phyloP scores from a whole-genome alignment of 2,329 filamentous ascomycete genomes.

The Madurella fahalii region DNA sequence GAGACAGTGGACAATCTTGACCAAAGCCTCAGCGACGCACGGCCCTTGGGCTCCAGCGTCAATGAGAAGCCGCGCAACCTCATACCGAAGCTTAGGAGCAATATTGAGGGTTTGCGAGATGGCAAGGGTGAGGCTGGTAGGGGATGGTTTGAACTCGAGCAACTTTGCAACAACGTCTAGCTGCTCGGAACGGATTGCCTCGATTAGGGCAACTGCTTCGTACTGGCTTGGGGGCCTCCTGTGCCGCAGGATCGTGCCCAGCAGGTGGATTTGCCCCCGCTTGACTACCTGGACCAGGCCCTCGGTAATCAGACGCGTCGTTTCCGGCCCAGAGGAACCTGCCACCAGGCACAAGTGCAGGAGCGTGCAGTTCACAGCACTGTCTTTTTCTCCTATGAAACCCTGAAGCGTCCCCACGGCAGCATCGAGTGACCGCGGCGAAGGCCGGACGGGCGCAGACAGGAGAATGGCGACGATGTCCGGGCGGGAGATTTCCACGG shows the following conservation, averaged over 20 bases:
- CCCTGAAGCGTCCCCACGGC: constrained; percentile 22
- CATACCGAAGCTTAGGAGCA: constrained; percentile 16
- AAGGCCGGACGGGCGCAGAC: constrained; percentile 22
- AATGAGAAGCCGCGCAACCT: constrained; percentile 19
- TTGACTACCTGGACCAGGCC: constrained; percentile 24
- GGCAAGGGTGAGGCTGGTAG: constrained; percentile 19
- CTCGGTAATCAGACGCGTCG: constrained; percentile 22
- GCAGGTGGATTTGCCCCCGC: constrained; percentile 14
- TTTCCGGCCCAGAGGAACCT: constrained; percentile 24
- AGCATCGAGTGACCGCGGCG: constrained; percentile 23
- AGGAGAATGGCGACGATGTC: constrained; percentile 24
- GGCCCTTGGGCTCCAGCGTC: constrained; percentile 21
- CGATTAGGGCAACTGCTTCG: constrained; percentile 23
- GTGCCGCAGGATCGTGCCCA: constrained; percentile 23
- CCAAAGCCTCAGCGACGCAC: constrained; percentile 23
- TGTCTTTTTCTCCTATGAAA: constrained; percentile 13
- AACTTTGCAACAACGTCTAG: constrained; percentile 21
- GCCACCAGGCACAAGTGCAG: constrained; percentile 25
- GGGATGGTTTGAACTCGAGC: constrained; percentile 22
- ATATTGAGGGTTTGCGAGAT: constrained; percentile 22
- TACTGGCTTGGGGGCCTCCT: constrained; percentile 18
- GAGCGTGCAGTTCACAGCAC: constrained; percentile 14
- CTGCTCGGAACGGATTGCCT: constrained; percentile 24
- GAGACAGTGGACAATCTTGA: constrained; percentile 20
- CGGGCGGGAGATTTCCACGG: constrained; percentile 22